Conservation (phyloP, 169 alveolate species). For the Blepharisma undulans region DNA sequence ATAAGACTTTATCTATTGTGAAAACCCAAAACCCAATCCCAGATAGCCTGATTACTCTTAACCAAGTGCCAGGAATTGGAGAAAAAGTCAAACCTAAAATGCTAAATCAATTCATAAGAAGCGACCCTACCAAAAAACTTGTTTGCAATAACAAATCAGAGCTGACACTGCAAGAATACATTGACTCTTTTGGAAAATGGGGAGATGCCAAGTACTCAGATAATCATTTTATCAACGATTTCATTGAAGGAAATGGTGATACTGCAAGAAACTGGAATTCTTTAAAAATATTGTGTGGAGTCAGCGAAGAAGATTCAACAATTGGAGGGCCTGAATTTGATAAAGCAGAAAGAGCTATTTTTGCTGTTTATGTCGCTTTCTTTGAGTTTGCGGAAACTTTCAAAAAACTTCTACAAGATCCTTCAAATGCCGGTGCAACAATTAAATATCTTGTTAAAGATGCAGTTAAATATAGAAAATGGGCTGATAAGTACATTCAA, state of each 20-base stretch:
- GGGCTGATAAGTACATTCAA: conserved; percentile 36
- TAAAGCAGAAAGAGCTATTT: conserved; percentile 39
- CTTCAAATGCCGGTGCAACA: not conserved
- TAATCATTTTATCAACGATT: not conserved
- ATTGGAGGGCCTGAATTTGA: conserved; percentile 31
- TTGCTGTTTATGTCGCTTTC: conserved; percentile 31
- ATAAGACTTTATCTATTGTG: not conserved
- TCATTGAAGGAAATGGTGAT: conserved; percentile 18
- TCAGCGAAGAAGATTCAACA: not conserved
- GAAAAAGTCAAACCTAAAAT: not conserved
- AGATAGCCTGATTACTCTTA: too few relatives aligned
- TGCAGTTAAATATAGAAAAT: not conserved
- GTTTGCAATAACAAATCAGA: not conserved
- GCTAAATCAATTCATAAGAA: not conserved
- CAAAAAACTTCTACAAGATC: not conserved
- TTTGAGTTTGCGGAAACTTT: conserved; percentile 23
- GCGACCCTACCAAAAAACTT: not conserved
- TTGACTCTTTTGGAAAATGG: conserved; percentile 12
- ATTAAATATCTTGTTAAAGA: conserved; percentile 6
- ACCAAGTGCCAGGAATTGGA: conserved; percentile 1
- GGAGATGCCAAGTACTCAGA: conserved; percentile 18
- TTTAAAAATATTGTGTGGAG: not conserved
- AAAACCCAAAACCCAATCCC: too few relatives aligned
- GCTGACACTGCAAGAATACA: not conserved
- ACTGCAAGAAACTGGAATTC: not conserved